Evolutionary conservation across 768 basidiomycete genomes (phyloP).

Genomic region (Hericium rajendrae): DNA sequence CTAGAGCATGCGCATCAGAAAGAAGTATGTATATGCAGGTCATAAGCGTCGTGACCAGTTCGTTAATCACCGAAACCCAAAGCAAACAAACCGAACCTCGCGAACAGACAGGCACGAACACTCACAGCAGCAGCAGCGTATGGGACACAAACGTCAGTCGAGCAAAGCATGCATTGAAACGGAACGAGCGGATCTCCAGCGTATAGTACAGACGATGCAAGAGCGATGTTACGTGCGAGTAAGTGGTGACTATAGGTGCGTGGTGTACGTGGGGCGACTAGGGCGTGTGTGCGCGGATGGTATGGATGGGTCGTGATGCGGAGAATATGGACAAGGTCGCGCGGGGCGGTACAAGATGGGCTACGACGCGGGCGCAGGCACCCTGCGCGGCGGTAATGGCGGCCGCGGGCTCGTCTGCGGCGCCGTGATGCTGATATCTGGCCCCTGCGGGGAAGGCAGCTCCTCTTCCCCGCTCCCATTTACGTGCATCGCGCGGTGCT

Average conservation of each 20-base stretch:
- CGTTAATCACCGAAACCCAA: not conserved
- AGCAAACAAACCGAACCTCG: not conserved
- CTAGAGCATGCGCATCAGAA: too few relatives aligned
- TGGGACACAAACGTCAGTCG: not conserved
- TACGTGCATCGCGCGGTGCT: constrained; percentile 6
- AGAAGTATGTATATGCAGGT: too few relatives aligned
- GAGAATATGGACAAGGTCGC: not conserved
- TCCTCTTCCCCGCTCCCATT: not conserved
- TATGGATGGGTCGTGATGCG: not conserved
- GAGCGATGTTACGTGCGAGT: not conserved
- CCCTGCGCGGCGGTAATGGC: constrained; percentile 17
- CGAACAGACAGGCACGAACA: not conserved
- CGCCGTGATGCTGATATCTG: not conserved
- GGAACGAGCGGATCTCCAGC: not conserved
- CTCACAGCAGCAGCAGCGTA: not conserved
- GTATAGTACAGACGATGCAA: not conserved
- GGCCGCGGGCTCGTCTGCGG: constrained; percentile 8
- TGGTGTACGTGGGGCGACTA: not conserved
- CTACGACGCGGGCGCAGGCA: not conserved
- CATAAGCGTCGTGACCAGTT: too few relatives aligned
- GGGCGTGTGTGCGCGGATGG: not conserved
- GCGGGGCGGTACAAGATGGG: not conserved
- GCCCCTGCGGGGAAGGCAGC: not conserved
- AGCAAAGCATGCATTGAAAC: not conserved
- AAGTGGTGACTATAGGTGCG: too few relatives aligned